phyloP scores from a whole-genome alignment of 805 yeast species.

The Henningerozyma blattae region DNA sequence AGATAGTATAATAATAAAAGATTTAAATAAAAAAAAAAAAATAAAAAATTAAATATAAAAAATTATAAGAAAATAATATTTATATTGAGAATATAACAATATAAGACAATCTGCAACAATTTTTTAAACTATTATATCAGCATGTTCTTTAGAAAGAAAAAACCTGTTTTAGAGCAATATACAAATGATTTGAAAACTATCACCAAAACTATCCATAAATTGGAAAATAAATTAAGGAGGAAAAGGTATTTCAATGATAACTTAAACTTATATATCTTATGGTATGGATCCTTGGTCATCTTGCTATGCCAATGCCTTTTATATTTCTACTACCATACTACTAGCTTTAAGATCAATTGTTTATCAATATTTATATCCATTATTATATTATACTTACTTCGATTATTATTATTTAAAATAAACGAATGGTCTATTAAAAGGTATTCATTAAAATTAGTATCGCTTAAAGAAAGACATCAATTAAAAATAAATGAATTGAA shows the following conservation, averaged over 20 bases:
- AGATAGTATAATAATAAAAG: too few species aligned
- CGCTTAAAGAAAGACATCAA: constrained; percentile 25
- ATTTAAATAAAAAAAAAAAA: too few species aligned
- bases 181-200: constrained; percentile 20
- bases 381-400: neutral
- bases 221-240: constrained; percentile 13
- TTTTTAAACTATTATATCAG: neutral
- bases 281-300: constrained; percentile 10
- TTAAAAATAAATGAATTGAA: constrained; percentile 56
- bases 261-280: constrained; percentile 11
- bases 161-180: constrained; percentile 15
- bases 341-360: too few species aligned
- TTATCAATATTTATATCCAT: constrained; percentile 4
- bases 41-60: neutral
- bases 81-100: neutral
- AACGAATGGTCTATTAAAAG: neutral
- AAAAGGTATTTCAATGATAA: constrained; percentile 8
- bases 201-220: constrained; percentile 16
- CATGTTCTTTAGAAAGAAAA: constrained; percentile 10
- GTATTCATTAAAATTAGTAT: too few species aligned
- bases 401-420: neutral
- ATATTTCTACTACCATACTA: too few species aligned
- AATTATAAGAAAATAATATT: neutral
- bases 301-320: too few species aligned
- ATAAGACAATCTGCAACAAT: neutral